These are phyloP conservation scores for Carnegiea gigantea DNA, from an alignment of 179 eudicot species.

Conservation along the genomic window DNA sequence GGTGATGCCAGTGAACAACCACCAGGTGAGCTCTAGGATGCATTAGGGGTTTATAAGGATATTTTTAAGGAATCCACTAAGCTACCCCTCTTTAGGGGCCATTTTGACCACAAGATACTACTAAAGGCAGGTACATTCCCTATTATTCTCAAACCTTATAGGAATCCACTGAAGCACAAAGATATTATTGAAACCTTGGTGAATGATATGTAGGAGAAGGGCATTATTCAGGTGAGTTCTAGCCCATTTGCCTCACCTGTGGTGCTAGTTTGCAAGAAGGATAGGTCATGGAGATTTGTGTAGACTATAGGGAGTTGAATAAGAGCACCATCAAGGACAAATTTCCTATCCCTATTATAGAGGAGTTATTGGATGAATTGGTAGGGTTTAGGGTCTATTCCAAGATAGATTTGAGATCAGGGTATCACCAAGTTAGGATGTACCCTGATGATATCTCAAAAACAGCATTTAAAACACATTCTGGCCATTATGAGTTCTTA, in stretches of 20 bases:
- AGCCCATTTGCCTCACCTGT: background rate
- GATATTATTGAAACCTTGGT: background rate
- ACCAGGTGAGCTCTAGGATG: background rate
- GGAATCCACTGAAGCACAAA: too few species aligned
- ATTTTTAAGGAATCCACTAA: background rate
- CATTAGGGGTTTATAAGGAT: background rate
- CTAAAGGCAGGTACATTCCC: background rate
- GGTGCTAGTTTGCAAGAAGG: too few species aligned
- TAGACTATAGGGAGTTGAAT: too few species aligned
- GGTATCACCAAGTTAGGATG: too few species aligned
- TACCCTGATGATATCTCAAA: too few species aligned
- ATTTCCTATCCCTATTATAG: background rate
- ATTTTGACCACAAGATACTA: background rate
- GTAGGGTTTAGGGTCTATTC: background rate
- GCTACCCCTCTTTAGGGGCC: background rate
- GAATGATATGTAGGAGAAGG: background rate
- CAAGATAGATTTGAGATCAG: background rate
- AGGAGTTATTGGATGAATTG: slow-evolving; percentile 3
- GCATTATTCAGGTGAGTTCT: background rate
- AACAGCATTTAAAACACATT: background rate
- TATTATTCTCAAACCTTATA: too few species aligned
- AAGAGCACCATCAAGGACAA: too few species aligned
- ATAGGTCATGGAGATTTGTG: too few species aligned
- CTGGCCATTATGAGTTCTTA: background rate
- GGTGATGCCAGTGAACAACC: too few species aligned